These are phyloP conservation scores for Entomortierella beljakovae DNA, from an alignment of 192 early-diverging fungal species.

Conservation along the genomic window DNA sequence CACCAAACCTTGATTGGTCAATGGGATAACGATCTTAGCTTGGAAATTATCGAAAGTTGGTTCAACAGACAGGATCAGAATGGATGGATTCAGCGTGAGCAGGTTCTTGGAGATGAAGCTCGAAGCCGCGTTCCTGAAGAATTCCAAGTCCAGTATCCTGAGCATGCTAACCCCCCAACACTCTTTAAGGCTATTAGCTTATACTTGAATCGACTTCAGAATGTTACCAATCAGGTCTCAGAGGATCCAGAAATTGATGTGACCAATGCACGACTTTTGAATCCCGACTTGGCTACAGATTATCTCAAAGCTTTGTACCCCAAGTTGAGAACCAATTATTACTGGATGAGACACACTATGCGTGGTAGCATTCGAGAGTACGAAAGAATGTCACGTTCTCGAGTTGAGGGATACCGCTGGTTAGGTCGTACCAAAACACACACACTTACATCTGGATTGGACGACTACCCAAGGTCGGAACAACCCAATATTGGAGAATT, in stretches of 20 bases:
- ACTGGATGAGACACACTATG: conserved; percentile 88
- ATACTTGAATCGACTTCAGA: conserved; percentile 69
- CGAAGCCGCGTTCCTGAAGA: conserved; percentile 87
- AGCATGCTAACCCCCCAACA: conserved; percentile 95
- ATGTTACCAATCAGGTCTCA: conserved; percentile 8
- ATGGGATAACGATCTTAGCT: conserved; percentile 91
- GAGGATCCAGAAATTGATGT: conserved; percentile 27
- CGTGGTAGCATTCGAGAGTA: conserved; percentile 68
- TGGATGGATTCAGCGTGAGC: conserved; percentile 96
- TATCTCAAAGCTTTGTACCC: conserved; percentile 69
- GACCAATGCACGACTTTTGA: conserved; percentile 54
- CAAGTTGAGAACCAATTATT: conserved; percentile 74
- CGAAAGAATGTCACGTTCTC: conserved; percentile 54
- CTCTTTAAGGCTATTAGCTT: conserved; percentile 76
- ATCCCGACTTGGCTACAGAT: conserved; percentile 55
- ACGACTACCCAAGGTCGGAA: conserved; percentile 91
- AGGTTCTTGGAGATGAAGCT: conserved; percentile 94
- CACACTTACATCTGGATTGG: conserved; percentile 90
- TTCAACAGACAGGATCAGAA: conserved; percentile 75
- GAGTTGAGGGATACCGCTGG: conserved; percentile 88
- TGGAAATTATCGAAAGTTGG: conserved; percentile 89
- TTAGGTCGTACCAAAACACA: conserved; percentile 86
- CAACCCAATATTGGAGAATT: conserved; percentile 79
- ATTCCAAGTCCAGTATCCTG: conserved; percentile 93
- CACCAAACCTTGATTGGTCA: conserved; percentile 84